Base-by-base conservation (phyloP, 768 basidiomycete species). In the Amyloporia xantha region DNA sequence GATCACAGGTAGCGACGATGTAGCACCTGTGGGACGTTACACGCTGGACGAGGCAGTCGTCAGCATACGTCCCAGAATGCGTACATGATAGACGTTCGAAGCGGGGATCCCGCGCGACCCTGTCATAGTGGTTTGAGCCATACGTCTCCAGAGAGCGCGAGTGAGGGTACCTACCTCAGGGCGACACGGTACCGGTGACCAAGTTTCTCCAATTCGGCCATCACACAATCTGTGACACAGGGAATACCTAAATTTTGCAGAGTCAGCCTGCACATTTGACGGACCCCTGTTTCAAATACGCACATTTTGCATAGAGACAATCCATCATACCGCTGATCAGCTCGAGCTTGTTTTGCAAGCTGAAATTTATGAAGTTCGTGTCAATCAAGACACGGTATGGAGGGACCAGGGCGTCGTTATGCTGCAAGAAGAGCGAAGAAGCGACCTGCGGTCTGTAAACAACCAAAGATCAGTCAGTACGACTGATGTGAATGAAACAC, bases 281-380 rank as follows among this genome's bases (percentile, higher is more conserved):
- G 30, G 9, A 33, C 30, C 15, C 15, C 9, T 33, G 30, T 33
- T 7, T 15, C 17, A 39, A 40, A 41, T 42, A 66, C 79, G 49
- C 56, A 95, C 95, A 97, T 72, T 99, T 98, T 11, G 96, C 96
- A 67, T 91, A 96, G 13, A 98, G 73, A 61, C 92, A 95, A 62
- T 99, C 96, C 96, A 99, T 98, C 96, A 99, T 97, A n/a, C 90
- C 93, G 59, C 85, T 82, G 19, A 97, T 75, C 47, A 98, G 77
- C 66, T 99, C 96, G 55, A 99, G 71, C 66, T 97, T 96, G 68
- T 98, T 99, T 71, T 99, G 96, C 42, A 99, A 76, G 56, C 86
- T 91, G 65, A 98, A 95, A 64, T 98, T 98, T 76, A 99, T 99
- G 59, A 99, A 98, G 66, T 99, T 99, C 63, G 96, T 99, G 68